Conservation (phyloP, 1,284 basidiomycete genomes). For the Exobasidium cylindrosporum region DNA sequence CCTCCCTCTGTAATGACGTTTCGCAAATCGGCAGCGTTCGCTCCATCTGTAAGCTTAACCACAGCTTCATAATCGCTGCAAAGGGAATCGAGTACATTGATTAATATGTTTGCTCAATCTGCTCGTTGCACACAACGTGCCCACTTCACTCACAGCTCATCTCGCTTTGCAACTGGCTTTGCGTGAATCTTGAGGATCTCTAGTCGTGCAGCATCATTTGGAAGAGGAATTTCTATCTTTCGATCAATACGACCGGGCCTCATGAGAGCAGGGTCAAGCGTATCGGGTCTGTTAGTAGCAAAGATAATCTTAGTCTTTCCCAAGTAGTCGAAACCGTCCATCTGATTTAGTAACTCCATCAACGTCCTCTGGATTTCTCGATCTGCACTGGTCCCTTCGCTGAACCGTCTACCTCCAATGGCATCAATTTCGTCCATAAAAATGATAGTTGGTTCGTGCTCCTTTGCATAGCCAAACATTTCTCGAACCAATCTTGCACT, state of each 20-base stretch:
- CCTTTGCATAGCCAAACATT: conserved; percentile 96
- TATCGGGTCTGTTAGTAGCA: conserved; percentile 61
- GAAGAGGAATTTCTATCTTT: conserved; percentile 96
- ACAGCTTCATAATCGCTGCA: conserved; percentile 48
- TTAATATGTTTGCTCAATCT: neutral
- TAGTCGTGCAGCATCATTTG: conserved; percentile 87
- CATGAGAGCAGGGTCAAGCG: conserved; percentile 92
- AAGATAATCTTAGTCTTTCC: conserved; percentile 97
- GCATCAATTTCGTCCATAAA: conserved; percentile 94
- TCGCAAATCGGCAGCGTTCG: conserved; percentile 68
- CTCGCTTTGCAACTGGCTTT: conserved; percentile 82
- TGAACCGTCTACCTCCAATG: conserved; percentile 71
- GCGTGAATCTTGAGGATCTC: conserved; percentile 99
- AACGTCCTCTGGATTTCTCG: conserved; percentile 97
- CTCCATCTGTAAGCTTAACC: conserved; percentile 70
- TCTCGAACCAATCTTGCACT: conserved; percentile 88
- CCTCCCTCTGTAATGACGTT: conserved; percentile 98
- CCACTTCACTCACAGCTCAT: conserved; percentile 56
- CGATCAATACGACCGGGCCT: conserved; percentile 93
- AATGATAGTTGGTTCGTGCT: conserved; percentile 92
- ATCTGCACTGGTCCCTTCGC: conserved; percentile 97
- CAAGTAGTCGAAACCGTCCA: conserved; percentile 98
- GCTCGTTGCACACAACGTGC: neutral
- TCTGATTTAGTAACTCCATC: conserved; percentile 97
- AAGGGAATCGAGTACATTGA: neutral